These are phyloP conservation scores for Verruconis gallopava DNA, from an alignment of 2,329 filamentous ascomycete species.

Conservation along the genomic window DNA sequence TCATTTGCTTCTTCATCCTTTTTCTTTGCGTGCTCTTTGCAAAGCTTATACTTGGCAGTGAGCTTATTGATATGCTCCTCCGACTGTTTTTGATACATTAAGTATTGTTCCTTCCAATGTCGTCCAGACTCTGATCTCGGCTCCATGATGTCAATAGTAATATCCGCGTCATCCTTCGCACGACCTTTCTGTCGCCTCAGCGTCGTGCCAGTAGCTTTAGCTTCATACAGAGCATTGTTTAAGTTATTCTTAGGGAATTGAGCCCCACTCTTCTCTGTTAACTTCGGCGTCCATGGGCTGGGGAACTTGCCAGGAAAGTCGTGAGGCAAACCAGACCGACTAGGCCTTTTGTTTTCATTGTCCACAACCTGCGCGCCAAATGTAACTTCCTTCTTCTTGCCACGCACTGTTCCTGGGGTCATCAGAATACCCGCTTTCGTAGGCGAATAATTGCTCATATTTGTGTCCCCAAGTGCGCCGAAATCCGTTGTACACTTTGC, in stretches of 20 bases:
- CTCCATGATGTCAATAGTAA: slow-evolving; percentile 58
- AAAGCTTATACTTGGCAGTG: slow-evolving; percentile 65
- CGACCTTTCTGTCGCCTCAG: slow-evolving; percentile 17
- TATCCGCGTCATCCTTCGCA: slow-evolving; percentile 41
- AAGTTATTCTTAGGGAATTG: slow-evolving; percentile 20
- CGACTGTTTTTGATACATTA: slow-evolving; percentile 59
- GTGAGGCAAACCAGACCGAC: slow-evolving; percentile 33
- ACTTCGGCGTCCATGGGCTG: slow-evolving; percentile 36
- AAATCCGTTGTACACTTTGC: not conserved
- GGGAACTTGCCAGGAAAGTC: slow-evolving; percentile 36
- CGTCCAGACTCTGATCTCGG: slow-evolving; percentile 62
- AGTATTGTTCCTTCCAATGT: slow-evolving; percentile 70
- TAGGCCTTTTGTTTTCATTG: slow-evolving; percentile 39
- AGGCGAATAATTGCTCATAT: slow-evolving; percentile 1
- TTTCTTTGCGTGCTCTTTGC: slow-evolving; percentile 65
- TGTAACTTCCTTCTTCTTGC: slow-evolving; percentile 46
- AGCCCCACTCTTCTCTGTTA: slow-evolving; percentile 6
- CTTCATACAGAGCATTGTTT: slow-evolving; percentile 32
- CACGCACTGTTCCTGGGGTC: slow-evolving; percentile 45
- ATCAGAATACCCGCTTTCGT: slow-evolving; percentile 49
- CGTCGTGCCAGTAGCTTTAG: slow-evolving; percentile 23
- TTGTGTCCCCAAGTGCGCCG: not conserved
- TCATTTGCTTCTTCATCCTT: slow-evolving; percentile 61
- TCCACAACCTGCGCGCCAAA: slow-evolving; percentile 45
- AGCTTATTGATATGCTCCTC: slow-evolving; percentile 64